Evolutionary conservation across 352 stramenopile species (phyloP), one percentile per base, ranked within the genome.

Genomic region (Phytophthora niederhauseri): DNA sequence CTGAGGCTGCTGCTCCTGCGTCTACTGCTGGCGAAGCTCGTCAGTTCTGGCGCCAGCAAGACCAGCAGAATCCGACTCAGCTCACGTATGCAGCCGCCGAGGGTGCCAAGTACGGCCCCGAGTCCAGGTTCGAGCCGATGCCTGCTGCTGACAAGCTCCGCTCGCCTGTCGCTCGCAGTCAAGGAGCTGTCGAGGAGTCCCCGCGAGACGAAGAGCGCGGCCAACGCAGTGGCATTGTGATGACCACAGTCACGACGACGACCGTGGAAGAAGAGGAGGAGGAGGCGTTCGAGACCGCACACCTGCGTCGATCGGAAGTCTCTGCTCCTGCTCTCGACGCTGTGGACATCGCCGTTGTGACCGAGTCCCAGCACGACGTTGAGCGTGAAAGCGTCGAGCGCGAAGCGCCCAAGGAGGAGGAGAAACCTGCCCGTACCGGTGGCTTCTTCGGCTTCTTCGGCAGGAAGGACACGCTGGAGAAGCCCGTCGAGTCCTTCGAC

Each of bases 391-490:
- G 30, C 6, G 2, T 34, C 20, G 57, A 66, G 50, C 50, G n/a
- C 14, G 51, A 61, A 20, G 30, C 53, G 6, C 15, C n/a, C 9
- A 61, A 65, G 17, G 46, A 38, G 12, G 36, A 45, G 36, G 55
- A 30, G 0, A 66, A 74, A 6, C 38, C 36, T 54, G 50, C 50
- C 12, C 36, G 38, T 24, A 8, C 48, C 26, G 41, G 26, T 49
- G 57, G 66, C 0, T 78, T 75, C 54, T 73, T 57, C 46, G 45
- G 62, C 9, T 70, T 73, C 19, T 66, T 52, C 6, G 50, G 31
- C 14, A 75, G 68, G 55, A 72, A 78, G 50, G 58, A 68, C 8
- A 66, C 54, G 17, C 19, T 24, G 6, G 15, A 51, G 28, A 6
- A 58, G 15, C 45, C 49, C 19, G 51, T 28, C 14, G 48, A 20